These are phyloP conservation scores for barrel medic (Medicago truncatula) DNA, from an alignment of 306 rosid genomes.

Conservation along the genomic window MtrunA17r5.0-ANR NC_053045.1:33689501-33690000, in stretches of 20 bases:
- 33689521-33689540: conserved; percentile 21
- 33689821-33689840: conserved; percentile 97
- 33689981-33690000: conserved; percentile 8
- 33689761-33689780: conserved; percentile 99
- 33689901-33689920: conserved; percentile 72
- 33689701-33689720: conserved; percentile 85
- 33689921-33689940: conserved; percentile 40
- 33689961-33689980: conserved; percentile 25
- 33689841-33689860: conserved; percentile 91
- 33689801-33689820: conserved; percentile 96
- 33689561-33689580: conserved; percentile 31
- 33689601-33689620: conserved; percentile 34
- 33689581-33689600: conserved; percentile 22
- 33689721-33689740: conserved; percentile 85
- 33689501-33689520: conserved; percentile 4
- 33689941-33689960: background rate
- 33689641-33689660: conserved; percentile 9
- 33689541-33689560: conserved; percentile 22
- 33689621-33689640: background rate
- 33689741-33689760: conserved; percentile 93
- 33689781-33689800: conserved; percentile 88
- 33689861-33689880: conserved; percentile 61
- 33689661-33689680: conserved; percentile 60
- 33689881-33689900: conserved; percentile 97
- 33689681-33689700: conserved; percentile 61